phyloP scores from a whole-genome alignment of 1,284 basidiomycete species.

The Ceratobasidium sp. region DNA sequence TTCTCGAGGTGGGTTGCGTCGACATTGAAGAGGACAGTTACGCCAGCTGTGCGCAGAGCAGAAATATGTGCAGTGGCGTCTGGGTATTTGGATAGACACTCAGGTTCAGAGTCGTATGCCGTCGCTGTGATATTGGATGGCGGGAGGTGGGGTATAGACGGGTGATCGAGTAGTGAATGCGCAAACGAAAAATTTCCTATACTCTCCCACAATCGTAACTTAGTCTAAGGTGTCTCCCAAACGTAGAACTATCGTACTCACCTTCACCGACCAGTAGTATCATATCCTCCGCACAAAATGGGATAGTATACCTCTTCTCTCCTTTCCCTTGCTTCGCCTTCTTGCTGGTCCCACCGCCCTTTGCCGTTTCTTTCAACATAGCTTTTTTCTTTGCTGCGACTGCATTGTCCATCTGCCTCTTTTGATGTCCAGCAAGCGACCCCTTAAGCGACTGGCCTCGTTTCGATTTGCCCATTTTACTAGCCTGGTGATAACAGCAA shows the following conservation, averaged over 20 bases:
- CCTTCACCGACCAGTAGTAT: constrained; percentile 93
- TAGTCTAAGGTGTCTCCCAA: not conserved
- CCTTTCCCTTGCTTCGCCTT: not conserved
- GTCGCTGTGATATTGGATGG: constrained; percentile 85
- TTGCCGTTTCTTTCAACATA: constrained; percentile 27
- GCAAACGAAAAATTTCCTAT: constrained; percentile 92
- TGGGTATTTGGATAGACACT: constrained; percentile 87
- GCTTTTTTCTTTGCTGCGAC: constrained; percentile 21
- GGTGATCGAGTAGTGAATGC: constrained; percentile 71
- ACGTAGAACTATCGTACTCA: constrained; percentile 36
- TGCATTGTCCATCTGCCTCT: constrained; percentile 28
- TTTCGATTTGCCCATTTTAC: constrained; percentile 22
- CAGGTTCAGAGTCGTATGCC: constrained; percentile 83
- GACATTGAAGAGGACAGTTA: constrained; percentile 82
- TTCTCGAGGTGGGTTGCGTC: constrained; percentile 86
- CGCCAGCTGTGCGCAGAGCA: constrained; percentile 71
- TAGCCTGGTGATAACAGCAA: not conserved
- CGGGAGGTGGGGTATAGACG: constrained; percentile 66
- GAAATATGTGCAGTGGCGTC: constrained; percentile 72
- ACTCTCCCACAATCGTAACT: not conserved
- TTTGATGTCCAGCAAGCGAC: constrained; percentile 8
- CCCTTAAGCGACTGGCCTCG: constrained; percentile 31
- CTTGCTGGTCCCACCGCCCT: not conserved
- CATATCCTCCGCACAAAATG: constrained; percentile 79
- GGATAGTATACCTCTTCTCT: constrained; percentile 59